phyloP scores from a whole-genome alignment of 768 basidiomycete genomes.

The Boletus barrowsii region DNA sequence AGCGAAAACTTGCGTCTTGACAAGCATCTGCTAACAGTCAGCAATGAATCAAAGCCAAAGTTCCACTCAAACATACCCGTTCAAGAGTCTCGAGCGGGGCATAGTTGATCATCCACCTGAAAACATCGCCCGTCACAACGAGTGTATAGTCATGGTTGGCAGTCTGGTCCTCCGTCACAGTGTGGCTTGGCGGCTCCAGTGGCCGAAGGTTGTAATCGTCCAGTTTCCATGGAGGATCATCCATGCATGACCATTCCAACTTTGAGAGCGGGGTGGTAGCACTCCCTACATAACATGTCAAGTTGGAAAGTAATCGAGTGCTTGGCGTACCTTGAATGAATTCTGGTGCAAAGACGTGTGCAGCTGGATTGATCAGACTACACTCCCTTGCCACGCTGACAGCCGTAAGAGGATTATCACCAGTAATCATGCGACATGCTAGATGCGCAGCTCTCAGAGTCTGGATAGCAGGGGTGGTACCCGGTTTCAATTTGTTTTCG shows the following conservation, averaged over 20 bases:
- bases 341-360: slow-evolving; percentile 81
- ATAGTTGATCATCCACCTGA: slow-evolving; percentile 97
- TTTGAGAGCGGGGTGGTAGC: slow-evolving; percentile 51
- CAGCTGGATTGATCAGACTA: slow-evolving; percentile 79
- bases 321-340: slow-evolving; percentile 63
- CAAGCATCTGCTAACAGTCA: slow-evolving; percentile 74
- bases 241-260: slow-evolving; percentile 89
- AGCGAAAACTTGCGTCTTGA: slow-evolving; percentile 94
- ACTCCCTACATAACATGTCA: slow-evolving; percentile 44
- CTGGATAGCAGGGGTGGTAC: slow-evolving; percentile 87
- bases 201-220: slow-evolving; percentile 90
- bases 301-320: not conserved
- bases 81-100: slow-evolving; percentile 93
- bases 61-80: slow-evolving; percentile 46
- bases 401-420: slow-evolving; percentile 95
- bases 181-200: slow-evolving; percentile 63
- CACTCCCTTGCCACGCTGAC: slow-evolving; percentile 97
- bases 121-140: slow-evolving; percentile 91
- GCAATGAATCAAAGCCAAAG: not conserved
- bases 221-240: slow-evolving; percentile 79
- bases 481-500: slow-evolving; percentile 95
- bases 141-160: slow-evolving; percentile 87
- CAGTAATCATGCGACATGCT: slow-evolving; percentile 96
- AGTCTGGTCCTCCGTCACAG: slow-evolving; percentile 66
- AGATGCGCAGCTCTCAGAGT: slow-evolving; percentile 86